Percentiles rank a stretch among this genome's conserved stretches.
These are phyloP conservation scores for Chalciporus pseudorubinellus DNA, from an alignment of 768 basidiomycete species.

Conservation along the genomic window DNA sequence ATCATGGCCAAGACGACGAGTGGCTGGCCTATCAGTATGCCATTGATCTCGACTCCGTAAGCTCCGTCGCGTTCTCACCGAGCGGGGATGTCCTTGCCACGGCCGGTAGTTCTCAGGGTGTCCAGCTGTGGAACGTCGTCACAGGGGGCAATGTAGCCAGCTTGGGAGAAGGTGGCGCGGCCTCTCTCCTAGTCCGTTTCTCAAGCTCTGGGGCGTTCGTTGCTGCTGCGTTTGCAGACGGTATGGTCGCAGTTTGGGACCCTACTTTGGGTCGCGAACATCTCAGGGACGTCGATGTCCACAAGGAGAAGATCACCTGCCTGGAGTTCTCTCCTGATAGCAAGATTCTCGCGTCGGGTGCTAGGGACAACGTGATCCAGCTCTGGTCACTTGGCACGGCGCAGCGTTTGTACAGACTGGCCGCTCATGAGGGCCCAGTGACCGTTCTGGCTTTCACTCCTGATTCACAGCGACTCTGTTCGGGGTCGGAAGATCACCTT, in stretches of 20 bases:
- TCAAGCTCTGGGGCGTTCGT: slow-evolving; percentile 19
- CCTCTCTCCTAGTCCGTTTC: slow-evolving; percentile 15
- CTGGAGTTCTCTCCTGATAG: slow-evolving; percentile 20
- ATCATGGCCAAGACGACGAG: neutral
- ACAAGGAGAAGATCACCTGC: slow-evolving; percentile 13
- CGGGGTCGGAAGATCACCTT: slow-evolving; percentile 23
- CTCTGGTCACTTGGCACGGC: slow-evolving; percentile 24
- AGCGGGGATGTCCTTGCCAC: slow-evolving; percentile 14
- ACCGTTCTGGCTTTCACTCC: slow-evolving; percentile 20
- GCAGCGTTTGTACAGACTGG: slow-evolving; percentile 10
- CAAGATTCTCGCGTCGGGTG: slow-evolving; percentile 17
- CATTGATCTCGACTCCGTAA: slow-evolving; percentile 2
- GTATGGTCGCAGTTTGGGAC: slow-evolving; percentile 19
- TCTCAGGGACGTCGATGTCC: slow-evolving; percentile 13
- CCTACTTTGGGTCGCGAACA: slow-evolving; percentile 18
- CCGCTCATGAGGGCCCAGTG: slow-evolving; percentile 18
- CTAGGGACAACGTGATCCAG: slow-evolving; percentile 14
- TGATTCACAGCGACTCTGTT: slow-evolving; percentile 18
- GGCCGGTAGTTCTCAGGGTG: slow-evolving; percentile 11
- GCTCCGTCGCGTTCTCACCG: slow-evolving; percentile 15
- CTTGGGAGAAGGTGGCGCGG: slow-evolving; percentile 11
- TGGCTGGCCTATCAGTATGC: slow-evolving; percentile 7
- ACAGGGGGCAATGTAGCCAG: slow-evolving; percentile 22
- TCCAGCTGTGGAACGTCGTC: slow-evolving; percentile 22
- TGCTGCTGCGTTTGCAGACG: slow-evolving; percentile 17